phyloP scores from a whole-genome alignment of 768 basidiomycete genomes.

The Leccinum imitatum region DNA sequence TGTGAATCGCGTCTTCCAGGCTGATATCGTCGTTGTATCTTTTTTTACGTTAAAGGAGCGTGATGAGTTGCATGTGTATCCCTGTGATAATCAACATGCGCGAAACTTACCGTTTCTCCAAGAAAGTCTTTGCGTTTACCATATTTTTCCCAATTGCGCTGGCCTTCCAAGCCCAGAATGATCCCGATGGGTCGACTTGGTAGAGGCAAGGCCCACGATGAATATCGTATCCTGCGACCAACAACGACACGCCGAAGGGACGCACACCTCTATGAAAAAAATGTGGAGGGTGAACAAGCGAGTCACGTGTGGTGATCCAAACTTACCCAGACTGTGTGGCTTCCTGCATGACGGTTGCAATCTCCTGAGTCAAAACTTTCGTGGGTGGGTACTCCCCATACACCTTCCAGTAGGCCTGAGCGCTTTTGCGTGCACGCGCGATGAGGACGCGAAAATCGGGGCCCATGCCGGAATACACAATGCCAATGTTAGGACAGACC shows the following conservation, averaged over 20 bases:
- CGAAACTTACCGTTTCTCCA: slow-evolving; percentile 87
- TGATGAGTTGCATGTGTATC: slow-evolving; percentile 17
- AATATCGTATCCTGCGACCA: slow-evolving; percentile 96
- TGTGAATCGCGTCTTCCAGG: slow-evolving; percentile 98
- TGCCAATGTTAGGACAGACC: slow-evolving; percentile 98
- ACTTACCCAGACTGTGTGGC: slow-evolving; percentile 97
- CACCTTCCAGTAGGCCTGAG: slow-evolving; percentile 99
- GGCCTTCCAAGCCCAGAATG: slow-evolving; percentile 99
- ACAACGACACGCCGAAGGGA: slow-evolving; percentile 96
- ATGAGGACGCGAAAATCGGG: slow-evolving; percentile 97
- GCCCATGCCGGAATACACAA: slow-evolving; percentile 99
- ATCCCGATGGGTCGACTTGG: slow-evolving; percentile 98
- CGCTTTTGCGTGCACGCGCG: slow-evolving; percentile 92
- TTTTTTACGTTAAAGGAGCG: slow-evolving; percentile 43
- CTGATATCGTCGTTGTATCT: slow-evolving; percentile 99
- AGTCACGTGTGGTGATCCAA: slow-evolving; percentile 19
- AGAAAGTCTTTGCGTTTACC: slow-evolving; percentile 98
- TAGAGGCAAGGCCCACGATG: slow-evolving; percentile 96
- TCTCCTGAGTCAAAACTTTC: slow-evolving; percentile 92
- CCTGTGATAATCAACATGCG: slow-evolving; percentile 24
- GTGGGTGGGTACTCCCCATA: slow-evolving; percentile 99
- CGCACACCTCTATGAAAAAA: slow-evolving; percentile 81
- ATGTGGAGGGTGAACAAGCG: slow-evolving; percentile 33
- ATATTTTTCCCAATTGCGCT: slow-evolving; percentile 99
- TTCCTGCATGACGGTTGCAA: slow-evolving; percentile 98